These are phyloP conservation scores for Musa itinerans DNA, from an alignment of 176 grass and related monocot species.

Conservation along the genomic window DNA sequence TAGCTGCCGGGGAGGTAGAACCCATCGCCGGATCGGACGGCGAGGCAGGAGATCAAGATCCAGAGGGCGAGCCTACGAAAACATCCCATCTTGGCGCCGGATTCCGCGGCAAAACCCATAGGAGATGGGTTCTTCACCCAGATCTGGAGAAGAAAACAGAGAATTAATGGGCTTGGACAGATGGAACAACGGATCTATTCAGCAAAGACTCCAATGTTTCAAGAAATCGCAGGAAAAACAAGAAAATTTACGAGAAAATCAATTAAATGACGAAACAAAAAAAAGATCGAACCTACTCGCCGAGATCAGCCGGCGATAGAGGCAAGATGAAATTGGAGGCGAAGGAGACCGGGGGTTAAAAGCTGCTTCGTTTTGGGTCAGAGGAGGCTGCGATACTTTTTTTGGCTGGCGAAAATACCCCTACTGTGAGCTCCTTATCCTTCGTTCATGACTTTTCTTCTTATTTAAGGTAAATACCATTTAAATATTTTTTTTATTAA, in stretches of 20 bases:
- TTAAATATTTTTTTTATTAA: too few species aligned
- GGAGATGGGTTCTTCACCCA: background rate
- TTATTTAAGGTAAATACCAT: too few species aligned
- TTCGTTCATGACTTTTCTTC: too few species aligned
- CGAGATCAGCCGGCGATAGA: background rate
- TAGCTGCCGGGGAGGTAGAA: slow-evolving; percentile 46
- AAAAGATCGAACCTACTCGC: background rate
- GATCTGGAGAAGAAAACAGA: background rate
- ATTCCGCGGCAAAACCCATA: background rate
- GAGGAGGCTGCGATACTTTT: too few species aligned
- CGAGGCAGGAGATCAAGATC: slow-evolving; percentile 12
- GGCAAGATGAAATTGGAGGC: background rate
- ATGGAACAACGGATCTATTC: background rate
- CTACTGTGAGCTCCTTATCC: too few species aligned
- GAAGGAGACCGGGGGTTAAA: background rate
- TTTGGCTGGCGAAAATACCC: too few species aligned
- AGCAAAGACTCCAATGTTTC: background rate
- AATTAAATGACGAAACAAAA: background rate
- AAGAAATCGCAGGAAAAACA: background rate
- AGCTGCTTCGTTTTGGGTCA: too few species aligned
- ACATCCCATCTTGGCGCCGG: slow-evolving; percentile 14
- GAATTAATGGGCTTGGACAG: background rate
- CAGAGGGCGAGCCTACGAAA: slow-evolving; percentile 16
- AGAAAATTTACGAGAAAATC: background rate
- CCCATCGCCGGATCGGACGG: slow-evolving; percentile 9